phyloP scores from a whole-genome alignment of 352 stramenopile genomes.

The Globisporangium solare region DNA sequence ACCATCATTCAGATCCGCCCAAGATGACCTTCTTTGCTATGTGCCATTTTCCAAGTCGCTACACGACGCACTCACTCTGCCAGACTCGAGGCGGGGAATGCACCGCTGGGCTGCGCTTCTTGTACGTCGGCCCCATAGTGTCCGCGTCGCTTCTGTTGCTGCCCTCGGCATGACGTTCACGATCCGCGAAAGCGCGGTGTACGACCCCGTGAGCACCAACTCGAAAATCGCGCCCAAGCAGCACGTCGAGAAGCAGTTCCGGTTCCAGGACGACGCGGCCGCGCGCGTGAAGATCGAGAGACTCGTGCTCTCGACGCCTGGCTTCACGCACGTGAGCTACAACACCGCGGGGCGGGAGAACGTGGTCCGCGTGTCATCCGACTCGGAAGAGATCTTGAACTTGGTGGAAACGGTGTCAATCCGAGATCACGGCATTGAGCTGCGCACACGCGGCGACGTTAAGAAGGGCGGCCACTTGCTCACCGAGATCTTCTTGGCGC shows the following conservation, averaged over 20 bases:
- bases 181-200: slow-evolving; percentile 6
- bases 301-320: slow-evolving; percentile 18
- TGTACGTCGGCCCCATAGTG: not conserved
- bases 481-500: slow-evolving; percentile 24
- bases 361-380: slow-evolving; percentile 20
- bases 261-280: slow-evolving; percentile 5
- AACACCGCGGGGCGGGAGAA: slow-evolving; percentile 12
- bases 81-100: not conserved
- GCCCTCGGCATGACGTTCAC: slow-evolving; percentile 9
- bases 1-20: no score
- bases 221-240: slow-evolving; percentile 15
- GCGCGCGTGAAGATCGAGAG: slow-evolving; percentile 10
- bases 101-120: slow-evolving; percentile 1
- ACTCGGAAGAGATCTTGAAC: slow-evolving; percentile 12
- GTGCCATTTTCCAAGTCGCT: no score
- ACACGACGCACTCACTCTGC: no score
- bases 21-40: no score
- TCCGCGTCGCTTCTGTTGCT: not conserved
- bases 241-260: slow-evolving; percentile 16
- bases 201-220: slow-evolving; percentile 10
- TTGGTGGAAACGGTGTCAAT: slow-evolving; percentile 12
- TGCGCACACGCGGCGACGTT: slow-evolving; percentile 6
- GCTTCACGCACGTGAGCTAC: slow-evolving; percentile 25
- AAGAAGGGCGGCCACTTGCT: slow-evolving; percentile 16
- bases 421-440: slow-evolving; percentile 13